Conservation (phyloP, 2,329 filamentous ascomycete genomes). For the Penicillium sp. region DNA sequence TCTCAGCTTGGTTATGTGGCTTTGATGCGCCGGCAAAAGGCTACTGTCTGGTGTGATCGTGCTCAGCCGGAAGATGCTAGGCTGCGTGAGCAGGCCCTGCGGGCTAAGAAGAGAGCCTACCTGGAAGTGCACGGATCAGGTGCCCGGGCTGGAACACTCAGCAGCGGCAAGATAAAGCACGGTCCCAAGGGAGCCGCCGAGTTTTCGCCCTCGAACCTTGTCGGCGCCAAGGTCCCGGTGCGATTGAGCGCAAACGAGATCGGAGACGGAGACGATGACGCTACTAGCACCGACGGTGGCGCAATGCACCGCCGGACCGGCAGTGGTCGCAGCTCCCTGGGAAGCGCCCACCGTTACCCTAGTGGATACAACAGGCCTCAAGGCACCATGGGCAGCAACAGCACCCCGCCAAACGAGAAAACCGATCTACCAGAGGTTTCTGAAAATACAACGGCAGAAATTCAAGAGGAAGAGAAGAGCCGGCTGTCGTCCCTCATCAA, state of each 20-base stretch:
- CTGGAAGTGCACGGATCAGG: conserved; percentile 71
- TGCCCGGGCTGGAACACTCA: conserved; percentile 63
- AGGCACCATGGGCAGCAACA: conserved; percentile 52
- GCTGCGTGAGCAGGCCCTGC: conserved; percentile 76
- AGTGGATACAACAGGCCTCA: conserved; percentile 48
- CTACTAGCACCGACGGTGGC: conserved; percentile 39
- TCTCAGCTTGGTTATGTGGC: conserved; percentile 83
- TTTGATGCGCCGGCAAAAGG: conserved; percentile 94
- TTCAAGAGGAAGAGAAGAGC: conserved; percentile 30
- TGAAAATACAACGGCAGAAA: conserved; percentile 39
- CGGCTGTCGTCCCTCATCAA: conserved; percentile 26
- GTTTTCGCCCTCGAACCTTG: conserved; percentile 74
- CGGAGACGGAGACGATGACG: conserved; percentile 77
- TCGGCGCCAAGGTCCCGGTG: conserved; percentile 82
- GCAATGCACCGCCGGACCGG: conserved; percentile 56
- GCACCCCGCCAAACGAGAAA: conserved; percentile 54
- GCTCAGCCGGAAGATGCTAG: conserved; percentile 90
- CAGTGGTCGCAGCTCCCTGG: conserved; percentile 61
- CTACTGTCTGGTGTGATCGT: conserved; percentile 96
- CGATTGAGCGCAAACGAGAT: conserved; percentile 94
- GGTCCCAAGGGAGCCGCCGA: conserved; percentile 78
- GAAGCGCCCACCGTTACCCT: conserved; percentile 46
- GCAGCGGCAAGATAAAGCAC: conserved; percentile 80
- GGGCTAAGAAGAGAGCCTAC: conserved; percentile 82
- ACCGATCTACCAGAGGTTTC: conserved; percentile 45